phyloP scores from a whole-genome alignment of 2,329 filamentous ascomycete genomes.

The Exophiala viscosa region DNA sequence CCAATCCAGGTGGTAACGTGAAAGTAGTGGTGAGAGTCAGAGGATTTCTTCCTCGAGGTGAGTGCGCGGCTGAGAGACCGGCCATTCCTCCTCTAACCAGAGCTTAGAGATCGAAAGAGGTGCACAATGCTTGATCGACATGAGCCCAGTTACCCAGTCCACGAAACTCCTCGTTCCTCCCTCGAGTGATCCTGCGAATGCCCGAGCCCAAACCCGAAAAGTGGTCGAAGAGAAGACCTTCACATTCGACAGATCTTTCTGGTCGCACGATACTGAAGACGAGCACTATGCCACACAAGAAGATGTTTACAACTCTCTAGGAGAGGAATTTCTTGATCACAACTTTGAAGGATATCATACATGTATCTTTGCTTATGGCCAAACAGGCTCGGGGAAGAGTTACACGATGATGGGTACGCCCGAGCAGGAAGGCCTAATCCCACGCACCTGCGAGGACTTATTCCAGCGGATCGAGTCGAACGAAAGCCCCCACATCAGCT shows the following conservation, averaged over 20 bases:
- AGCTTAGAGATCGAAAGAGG: slow-evolving; percentile 70
- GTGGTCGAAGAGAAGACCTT: slow-evolving; percentile 84
- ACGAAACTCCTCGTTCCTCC: slow-evolving; percentile 74
- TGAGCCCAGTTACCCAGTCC: slow-evolving; percentile 82
- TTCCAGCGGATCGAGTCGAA: slow-evolving; percentile 87
- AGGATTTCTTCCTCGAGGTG: slow-evolving; percentile 75
- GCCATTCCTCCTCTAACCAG: slow-evolving; percentile 3
- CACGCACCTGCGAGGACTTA: slow-evolving; percentile 89
- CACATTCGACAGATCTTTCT: slow-evolving; percentile 97
- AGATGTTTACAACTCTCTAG: slow-evolving; percentile 88
- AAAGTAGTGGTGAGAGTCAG: slow-evolving; percentile 77
- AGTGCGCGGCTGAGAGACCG: not conserved
- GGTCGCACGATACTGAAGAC: slow-evolving; percentile 80
- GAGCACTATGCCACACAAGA: slow-evolving; percentile 87
- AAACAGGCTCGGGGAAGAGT: slow-evolving; percentile 95
- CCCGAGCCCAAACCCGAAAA: slow-evolving; percentile 64
- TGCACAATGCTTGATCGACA: slow-evolving; percentile 80
- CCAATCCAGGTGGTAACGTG: slow-evolving; percentile 68
- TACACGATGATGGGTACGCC: slow-evolving; percentile 95
- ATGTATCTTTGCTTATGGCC: slow-evolving; percentile 97
- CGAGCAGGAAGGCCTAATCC: slow-evolving; percentile 85
- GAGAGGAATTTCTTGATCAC: slow-evolving; percentile 96
- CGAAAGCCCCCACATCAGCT: slow-evolving; percentile 86
- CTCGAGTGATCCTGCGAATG: slow-evolving; percentile 45
- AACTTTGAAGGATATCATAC: slow-evolving; percentile 99